phyloP scores from a whole-genome alignment of 352 stramenopile genomes.

The Pythium utonaiense region DNA sequence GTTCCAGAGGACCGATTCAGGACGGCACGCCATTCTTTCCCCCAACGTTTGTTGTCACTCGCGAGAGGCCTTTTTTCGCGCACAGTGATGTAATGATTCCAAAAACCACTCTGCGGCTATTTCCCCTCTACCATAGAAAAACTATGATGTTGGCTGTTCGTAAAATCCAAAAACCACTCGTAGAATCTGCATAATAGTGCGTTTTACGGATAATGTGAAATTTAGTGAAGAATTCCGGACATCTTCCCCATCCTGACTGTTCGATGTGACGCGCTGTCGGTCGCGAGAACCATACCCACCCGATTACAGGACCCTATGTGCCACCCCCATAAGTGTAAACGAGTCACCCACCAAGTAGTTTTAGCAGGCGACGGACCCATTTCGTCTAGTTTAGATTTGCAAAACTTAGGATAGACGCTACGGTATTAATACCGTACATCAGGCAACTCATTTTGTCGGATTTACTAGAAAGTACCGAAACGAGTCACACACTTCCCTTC shows the following conservation, averaged over 20 bases:
- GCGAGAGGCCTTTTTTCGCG: slow-evolving; percentile 4
- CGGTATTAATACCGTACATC: not conserved
- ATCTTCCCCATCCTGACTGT: not conserved
- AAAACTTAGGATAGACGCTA: too few relatives aligned
- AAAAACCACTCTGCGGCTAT: slow-evolving; percentile 20
- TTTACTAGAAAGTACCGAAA: too few relatives aligned
- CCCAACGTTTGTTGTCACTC: slow-evolving; percentile 9
- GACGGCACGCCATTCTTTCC: slow-evolving; percentile 5
- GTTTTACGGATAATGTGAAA: not conserved
- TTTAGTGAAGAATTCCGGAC: not conserved
- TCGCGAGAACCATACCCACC: not conserved
- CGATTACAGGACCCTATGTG: not conserved
- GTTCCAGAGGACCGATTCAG: not conserved
- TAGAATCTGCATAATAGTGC: too few relatives aligned
- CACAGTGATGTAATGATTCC: not conserved
- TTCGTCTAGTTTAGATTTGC: slow-evolving; percentile 1
- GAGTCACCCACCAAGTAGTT: not conserved
- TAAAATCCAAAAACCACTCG: slow-evolving; percentile 1
- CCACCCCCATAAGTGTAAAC: not conserved
- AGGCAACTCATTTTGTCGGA: not conserved
- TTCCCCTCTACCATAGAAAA: not conserved
- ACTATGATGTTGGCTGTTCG: too few relatives aligned
- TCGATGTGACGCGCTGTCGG: not conserved
- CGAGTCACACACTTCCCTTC: not conserved
- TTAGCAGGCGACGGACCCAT: too few relatives aligned